Conservation (phyloP, 495 filamentous ascomycete genomes). For the Trichoderma erinaceum region DNA sequence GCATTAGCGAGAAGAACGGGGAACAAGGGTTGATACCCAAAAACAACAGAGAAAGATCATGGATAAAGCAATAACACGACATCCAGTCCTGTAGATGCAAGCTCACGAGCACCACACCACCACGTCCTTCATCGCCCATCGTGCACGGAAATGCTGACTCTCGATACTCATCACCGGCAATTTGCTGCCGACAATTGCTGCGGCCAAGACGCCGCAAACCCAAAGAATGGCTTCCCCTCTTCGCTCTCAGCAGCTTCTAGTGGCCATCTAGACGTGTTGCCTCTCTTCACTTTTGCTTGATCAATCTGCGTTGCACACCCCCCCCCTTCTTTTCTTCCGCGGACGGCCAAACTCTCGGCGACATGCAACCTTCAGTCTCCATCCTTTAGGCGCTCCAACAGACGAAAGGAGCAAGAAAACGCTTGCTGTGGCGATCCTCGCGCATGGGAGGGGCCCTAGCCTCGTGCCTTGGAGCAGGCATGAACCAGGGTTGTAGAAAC, state of each 20-base stretch:
- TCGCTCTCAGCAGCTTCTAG: conserved; percentile 10
- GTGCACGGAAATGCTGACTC: background rate
- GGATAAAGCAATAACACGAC: no score
- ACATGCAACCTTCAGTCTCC: background rate
- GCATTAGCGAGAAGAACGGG: no score
- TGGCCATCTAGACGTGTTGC: conserved; percentile 6
- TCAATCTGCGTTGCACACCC: background rate
- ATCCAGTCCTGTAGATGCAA: no score
- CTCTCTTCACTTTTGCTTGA: background rate
- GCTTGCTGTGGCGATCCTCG: conserved; percentile 4
- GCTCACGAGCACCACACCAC: no score
- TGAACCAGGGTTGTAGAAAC: background rate
- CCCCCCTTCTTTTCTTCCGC: background rate
- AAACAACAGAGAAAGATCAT: no score
- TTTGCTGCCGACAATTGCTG: background rate
- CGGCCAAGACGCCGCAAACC: background rate
- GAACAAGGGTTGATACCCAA: no score
- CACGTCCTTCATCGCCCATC: background rate
- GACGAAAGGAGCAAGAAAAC: background rate
- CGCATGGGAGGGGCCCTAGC: background rate
- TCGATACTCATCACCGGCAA: background rate
- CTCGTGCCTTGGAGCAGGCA: background rate
- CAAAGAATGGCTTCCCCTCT: background rate
- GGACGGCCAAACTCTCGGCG: conserved; percentile 11
- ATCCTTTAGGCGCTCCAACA: background rate